A percentile compares a stretch with the other conserved stretches of the same genome.
Evolutionary conservation across 139 green algal species (phyloP).

Genomic region (Microglena sp.): DNA sequence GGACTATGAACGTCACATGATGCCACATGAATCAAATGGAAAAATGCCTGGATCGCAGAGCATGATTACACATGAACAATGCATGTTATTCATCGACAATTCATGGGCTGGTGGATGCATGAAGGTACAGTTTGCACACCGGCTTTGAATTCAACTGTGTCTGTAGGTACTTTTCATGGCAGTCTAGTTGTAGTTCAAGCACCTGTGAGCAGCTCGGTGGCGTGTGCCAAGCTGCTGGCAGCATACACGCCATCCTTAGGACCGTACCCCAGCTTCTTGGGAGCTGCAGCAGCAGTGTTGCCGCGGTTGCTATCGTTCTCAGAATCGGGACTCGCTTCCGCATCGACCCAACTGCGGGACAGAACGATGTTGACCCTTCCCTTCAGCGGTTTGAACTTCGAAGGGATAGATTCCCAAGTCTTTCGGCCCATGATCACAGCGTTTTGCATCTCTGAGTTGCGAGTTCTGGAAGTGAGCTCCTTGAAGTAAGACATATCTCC

Average conservation of each 20-base stretch:
- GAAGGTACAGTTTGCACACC: too few relatives aligned
- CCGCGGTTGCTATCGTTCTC: conserved; percentile 9
- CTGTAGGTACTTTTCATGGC: too few relatives aligned
- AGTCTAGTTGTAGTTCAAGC: too few relatives aligned
- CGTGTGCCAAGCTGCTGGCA: conserved; percentile 54
- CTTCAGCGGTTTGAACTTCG: conserved; percentile 79
- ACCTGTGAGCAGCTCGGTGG: conserved; percentile 55
- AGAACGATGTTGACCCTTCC: conserved; percentile 94
- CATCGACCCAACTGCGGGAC: conserved; percentile 23
- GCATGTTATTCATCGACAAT: too few relatives aligned
- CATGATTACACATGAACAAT: too few relatives aligned
- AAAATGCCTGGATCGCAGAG: too few relatives aligned
- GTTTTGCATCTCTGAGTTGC: conserved; percentile 60
- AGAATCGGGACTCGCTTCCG: not conserved
- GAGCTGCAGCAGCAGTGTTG: conserved; percentile 6
- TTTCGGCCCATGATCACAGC: conserved; percentile 97
- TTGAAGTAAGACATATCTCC: conserved; percentile 93
- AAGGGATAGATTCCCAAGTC: conserved; percentile 93
- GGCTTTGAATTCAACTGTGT: too few relatives aligned
- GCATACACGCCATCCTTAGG: conserved; percentile 41
- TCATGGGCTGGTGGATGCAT: too few relatives aligned
- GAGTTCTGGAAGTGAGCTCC: conserved; percentile 62
- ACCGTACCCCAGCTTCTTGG: conserved; percentile 1
- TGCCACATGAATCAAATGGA: too few relatives aligned
- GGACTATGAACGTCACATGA: too few relatives aligned